Base-by-base conservation (phyloP, 176 grass and related monocot genomes). In the Rhynchospora tenuis region DNA sequence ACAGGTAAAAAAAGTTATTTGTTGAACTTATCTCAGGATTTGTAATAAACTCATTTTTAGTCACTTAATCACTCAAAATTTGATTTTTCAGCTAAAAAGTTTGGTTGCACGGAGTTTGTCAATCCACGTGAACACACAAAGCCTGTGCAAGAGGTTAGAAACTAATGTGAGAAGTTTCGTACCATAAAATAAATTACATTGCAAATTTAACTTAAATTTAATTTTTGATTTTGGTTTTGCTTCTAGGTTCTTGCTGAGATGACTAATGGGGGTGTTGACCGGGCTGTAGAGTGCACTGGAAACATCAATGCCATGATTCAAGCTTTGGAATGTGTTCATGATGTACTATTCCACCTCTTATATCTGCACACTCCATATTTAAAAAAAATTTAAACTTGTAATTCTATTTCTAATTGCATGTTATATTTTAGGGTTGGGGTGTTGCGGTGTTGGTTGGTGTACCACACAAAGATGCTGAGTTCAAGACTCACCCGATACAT, bases 251-350 rank as follows among this genome's bases (percentile, higher is more conserved):
- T 97, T 70, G 85, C 76, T 89, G 94, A 94, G 59, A 97, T 97
- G 85, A 97, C 94, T 17, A 86, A 92, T 47, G 94, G 94, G 1
- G 94, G 94, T 38, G 94, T 90, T 75, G 94, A 97, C 43, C 91
- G 94, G 26, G 91, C 90, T 6, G 86, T 97, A 2, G 94, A 97
- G 56, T 97, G 94, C 74, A 97, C 94, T 1, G 94, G 94, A 52
- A 94, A 97, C 59, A 56, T 94, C 1, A 80, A 89, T 0, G 91
- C 94, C 2, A 97, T 97, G 94, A 94, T 97, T 48, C 89, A 91
- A 59, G 90, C 94, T 56, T 90, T 94, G 77, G 94, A 97, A 59
- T 90, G 94, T 86, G 94, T 97, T 84, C 94, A 97, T 52, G 94
- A 97, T 89, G 94, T 97, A 92, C 0, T 5, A 9, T 0, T 46